phyloP scores from a whole-genome alignment of 2,329 filamentous ascomycete genomes.

The Exophiala sp. region DNA sequence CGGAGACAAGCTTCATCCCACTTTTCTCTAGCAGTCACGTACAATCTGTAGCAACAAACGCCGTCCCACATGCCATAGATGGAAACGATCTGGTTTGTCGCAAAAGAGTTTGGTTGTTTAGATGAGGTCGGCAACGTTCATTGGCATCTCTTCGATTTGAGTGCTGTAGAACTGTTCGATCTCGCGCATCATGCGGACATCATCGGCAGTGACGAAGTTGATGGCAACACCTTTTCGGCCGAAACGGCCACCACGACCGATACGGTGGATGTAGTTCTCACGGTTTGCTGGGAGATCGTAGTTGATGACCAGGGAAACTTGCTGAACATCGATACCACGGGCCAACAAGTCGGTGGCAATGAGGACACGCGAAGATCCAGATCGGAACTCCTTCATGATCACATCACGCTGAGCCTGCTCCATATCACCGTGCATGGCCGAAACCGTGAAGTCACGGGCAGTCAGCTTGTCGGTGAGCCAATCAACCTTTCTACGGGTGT shows the following conservation, averaged over 20 bases:
- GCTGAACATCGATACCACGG: conserved; percentile 99
- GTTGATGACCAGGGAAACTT: conserved; percentile 99
- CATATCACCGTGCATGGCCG: conserved; percentile 99
- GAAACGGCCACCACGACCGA: conserved; percentile 99
- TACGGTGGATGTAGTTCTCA: conserved; percentile 99
- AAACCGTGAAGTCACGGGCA: conserved; percentile 97
- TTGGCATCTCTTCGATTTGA: conserved; percentile 99
- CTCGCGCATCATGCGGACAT: conserved; percentile 99
- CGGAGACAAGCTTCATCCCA: conserved; percentile 31
- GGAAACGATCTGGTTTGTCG: conserved; percentile 13
- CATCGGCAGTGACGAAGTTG: conserved; percentile 99
- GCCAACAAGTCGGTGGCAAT: conserved; percentile 97
- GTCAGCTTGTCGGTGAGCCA: conserved; percentile 99
- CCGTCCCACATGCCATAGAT: conserved; percentile 27
- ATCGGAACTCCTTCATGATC: conserved; percentile 99
- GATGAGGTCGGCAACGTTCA: conserved; percentile 64
- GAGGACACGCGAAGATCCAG: conserved; percentile 94
- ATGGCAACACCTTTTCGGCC: conserved; percentile 99
- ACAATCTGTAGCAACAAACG: conserved; percentile 26
- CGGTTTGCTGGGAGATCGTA: conserved; percentile 98
- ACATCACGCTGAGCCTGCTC: conserved; percentile 95
- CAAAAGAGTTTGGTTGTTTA: conserved; percentile 19
- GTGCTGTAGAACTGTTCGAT: conserved; percentile 99
- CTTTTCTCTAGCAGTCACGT: conserved; percentile 29
- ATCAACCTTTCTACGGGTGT: conserved; percentile 99